phyloP scores from a whole-genome alignment of 2,329 filamentous ascomycete genomes.

The Sporothrix brasiliensis region DNA sequence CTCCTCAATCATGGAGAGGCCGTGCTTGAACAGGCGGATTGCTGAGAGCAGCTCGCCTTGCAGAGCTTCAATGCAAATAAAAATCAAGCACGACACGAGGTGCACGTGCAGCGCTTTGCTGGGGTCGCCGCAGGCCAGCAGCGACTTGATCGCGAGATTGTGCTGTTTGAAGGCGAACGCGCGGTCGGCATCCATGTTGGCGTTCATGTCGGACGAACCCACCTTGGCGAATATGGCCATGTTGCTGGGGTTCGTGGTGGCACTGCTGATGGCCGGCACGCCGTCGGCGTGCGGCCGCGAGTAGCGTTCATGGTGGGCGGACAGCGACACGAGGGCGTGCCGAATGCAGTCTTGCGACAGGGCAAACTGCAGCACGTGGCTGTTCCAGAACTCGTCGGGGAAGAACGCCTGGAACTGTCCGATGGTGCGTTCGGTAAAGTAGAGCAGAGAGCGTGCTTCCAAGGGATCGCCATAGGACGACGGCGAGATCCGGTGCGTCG shows the following conservation, averaged over 20 bases:
- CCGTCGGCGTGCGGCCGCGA: background rate
- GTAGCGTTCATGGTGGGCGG: slow-evolving; percentile 33
- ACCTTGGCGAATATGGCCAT: no score
- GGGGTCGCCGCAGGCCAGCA: slow-evolving; percentile 19
- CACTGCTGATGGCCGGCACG: background rate
- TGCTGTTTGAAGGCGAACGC: slow-evolving; percentile 30
- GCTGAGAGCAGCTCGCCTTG: slow-evolving; percentile 32
- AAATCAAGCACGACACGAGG: slow-evolving; percentile 33
- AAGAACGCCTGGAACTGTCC: slow-evolving; percentile 32
- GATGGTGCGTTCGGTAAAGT: slow-evolving; percentile 32
- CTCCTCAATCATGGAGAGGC: slow-evolving; percentile 26
- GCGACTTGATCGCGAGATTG: slow-evolving; percentile 29
- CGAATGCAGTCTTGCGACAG: slow-evolving; percentile 32
- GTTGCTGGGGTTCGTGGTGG: background rate
- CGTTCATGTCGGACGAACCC: background rate
- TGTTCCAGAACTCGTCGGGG: slow-evolving; percentile 34
- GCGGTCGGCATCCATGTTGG: background rate
- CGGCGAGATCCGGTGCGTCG: slow-evolving; percentile 6
- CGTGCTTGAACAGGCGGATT: slow-evolving; percentile 32
- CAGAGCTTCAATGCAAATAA: slow-evolving; percentile 34
- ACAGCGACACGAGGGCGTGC: slow-evolving; percentile 30
- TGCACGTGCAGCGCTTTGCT: slow-evolving; percentile 25
- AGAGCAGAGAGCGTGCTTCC: slow-evolving; percentile 32
- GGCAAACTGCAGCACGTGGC: slow-evolving; percentile 33
- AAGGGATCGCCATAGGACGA: slow-evolving; percentile 24